A percentile compares a stretch with the other conserved stretches of the same genome.
These are phyloP conservation scores for Cyclotella baltica DNA, from an alignment of 108 stramenopile genomes.

Conservation along the genomic window DNA sequence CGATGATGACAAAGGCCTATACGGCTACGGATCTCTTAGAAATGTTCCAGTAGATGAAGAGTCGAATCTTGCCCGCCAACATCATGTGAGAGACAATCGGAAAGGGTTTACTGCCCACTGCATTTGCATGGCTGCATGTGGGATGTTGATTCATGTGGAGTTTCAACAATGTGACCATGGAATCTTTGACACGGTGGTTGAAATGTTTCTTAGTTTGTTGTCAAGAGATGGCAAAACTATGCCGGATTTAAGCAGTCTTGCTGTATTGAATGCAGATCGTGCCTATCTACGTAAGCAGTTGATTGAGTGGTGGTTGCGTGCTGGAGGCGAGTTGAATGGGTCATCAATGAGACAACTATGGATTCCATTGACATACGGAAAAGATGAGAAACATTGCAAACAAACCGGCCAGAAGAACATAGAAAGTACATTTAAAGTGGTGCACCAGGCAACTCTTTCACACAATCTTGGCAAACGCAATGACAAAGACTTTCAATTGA, in stretches of 20 bases:
- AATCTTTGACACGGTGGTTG: constrained; percentile 2
- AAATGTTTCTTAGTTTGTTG: neutral
- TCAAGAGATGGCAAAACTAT: constrained; percentile 4
- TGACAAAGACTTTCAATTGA: neutral
- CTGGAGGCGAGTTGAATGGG: neutral
- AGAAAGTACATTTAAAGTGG: neutral
- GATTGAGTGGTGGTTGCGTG: neutral
- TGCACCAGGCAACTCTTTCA: neutral
- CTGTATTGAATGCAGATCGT: constrained; percentile 11
- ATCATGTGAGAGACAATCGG: constrained; percentile 12
- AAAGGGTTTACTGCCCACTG: constrained; percentile 4
- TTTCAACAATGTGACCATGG: constrained; percentile 2
- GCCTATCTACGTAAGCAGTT: neutral
- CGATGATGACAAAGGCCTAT: constrained; percentile 10
- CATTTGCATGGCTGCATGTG: neutral
- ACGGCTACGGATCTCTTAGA: neutral
- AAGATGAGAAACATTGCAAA: neutral
- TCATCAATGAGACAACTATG: neutral
- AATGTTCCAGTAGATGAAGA: constrained; percentile 6
- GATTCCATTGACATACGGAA: neutral
- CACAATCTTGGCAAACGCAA: neutral
- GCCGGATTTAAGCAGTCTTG: neutral
- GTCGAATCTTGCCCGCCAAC: neutral
- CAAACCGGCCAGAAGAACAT: neutral
- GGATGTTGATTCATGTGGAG: neutral